Conservation (phyloP, 345 rosid species). For the Schrenkiella parvula region DNA sequence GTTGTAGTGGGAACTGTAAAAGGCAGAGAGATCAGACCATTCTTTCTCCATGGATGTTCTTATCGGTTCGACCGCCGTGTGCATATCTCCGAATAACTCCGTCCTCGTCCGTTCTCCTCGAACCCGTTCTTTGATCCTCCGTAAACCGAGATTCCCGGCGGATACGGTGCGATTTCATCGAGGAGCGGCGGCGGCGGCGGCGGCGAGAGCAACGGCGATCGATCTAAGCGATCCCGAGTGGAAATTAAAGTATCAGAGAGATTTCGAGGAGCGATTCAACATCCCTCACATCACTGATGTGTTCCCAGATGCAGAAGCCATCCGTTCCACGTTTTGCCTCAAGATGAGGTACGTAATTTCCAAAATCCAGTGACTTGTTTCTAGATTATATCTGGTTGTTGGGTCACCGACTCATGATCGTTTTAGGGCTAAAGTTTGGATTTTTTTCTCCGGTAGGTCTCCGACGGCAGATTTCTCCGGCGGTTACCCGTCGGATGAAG, state of each 20-base stretch:
- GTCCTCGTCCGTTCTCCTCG: constrained; percentile 10
- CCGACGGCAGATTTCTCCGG: constrained; percentile 53
- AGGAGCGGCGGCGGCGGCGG: constrained; percentile 3
- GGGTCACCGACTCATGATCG: not conserved
- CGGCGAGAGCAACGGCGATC: constrained; percentile 1
- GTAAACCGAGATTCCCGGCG: constrained; percentile 6
- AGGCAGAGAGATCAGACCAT: not conserved
- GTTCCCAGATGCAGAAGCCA: constrained; percentile 52
- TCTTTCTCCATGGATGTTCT: constrained; percentile 38
- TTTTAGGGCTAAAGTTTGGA: not conserved
- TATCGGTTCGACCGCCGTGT: not conserved
- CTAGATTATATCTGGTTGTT: too few relatives aligned
- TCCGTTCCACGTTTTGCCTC: constrained; percentile 79
- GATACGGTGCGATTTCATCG: not conserved
- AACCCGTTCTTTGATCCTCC: constrained; percentile 11
- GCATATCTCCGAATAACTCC: not conserved
- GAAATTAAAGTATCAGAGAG: constrained; percentile 57
- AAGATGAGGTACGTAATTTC: constrained; percentile 53
- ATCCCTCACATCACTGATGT: constrained; percentile 69
- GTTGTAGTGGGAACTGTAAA: not conserved
- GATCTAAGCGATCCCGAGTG: constrained; percentile 71
- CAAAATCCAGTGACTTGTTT: not conserved
- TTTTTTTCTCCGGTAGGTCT: constrained; percentile 35
- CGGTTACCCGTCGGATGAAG: constrained; percentile 79
- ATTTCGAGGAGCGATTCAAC: constrained; percentile 61